These are phyloP conservation scores for Arachis hypogaea DNA, from an alignment of 306 rosid genomes.

Conservation along the genomic window DNA sequence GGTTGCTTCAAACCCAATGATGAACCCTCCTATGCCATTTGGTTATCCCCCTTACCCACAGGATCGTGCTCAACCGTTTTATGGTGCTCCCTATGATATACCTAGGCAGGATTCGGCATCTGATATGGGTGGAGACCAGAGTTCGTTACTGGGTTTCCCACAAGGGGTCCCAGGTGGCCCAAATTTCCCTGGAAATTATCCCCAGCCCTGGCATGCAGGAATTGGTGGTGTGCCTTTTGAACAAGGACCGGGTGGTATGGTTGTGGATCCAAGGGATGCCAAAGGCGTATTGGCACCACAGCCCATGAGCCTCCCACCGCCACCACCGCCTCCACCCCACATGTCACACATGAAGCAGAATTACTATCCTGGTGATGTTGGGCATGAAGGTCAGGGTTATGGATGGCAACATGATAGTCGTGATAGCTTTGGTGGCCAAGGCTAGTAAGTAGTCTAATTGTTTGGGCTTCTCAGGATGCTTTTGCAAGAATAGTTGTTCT, in stretches of 20 bases:
- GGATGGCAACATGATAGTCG: slow-evolving; percentile 74
- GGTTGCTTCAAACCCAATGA: slow-evolving; percentile 70
- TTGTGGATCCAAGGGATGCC: slow-evolving; percentile 75
- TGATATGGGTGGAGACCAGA: slow-evolving; percentile 70
- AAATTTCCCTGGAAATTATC: slow-evolving; percentile 59
- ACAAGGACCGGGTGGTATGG: slow-evolving; percentile 56
- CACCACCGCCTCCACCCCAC: slow-evolving; percentile 71
- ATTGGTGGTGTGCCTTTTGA: slow-evolving; percentile 65
- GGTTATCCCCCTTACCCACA: slow-evolving; percentile 69
- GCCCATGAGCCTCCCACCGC: slow-evolving; percentile 59
- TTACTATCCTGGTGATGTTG: slow-evolving; percentile 61
- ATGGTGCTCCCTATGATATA: slow-evolving; percentile 71
- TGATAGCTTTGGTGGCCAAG: slow-evolving; percentile 65
- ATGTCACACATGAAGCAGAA: slow-evolving; percentile 60
- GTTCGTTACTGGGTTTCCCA: slow-evolving; percentile 73
- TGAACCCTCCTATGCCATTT: slow-evolving; percentile 71
- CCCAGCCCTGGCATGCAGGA: slow-evolving; percentile 82
- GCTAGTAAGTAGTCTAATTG: slow-evolving; percentile 35
- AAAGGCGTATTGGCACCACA: slow-evolving; percentile 74
- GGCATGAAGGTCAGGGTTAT: slow-evolving; percentile 66
- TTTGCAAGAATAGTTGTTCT: slow-evolving; percentile 19
- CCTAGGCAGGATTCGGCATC: slow-evolving; percentile 71
- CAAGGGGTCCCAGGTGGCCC: slow-evolving; percentile 60
- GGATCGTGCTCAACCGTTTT: slow-evolving; percentile 80
- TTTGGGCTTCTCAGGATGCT: slow-evolving; percentile 28